Conservation (phyloP, 345 rosid genomes). For the Euphorbia lathyris region DNA sequence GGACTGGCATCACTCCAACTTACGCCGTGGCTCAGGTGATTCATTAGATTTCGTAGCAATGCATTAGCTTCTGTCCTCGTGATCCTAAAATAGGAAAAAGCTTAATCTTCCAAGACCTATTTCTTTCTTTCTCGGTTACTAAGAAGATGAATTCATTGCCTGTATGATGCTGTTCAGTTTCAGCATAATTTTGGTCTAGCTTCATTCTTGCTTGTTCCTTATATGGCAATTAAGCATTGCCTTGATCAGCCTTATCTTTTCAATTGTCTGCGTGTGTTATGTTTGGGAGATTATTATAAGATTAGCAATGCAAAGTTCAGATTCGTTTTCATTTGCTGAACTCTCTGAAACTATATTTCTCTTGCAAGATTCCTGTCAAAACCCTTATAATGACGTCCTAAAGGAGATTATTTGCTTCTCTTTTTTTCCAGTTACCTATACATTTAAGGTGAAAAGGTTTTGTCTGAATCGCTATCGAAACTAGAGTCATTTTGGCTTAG, state of each 20-base stretch:
- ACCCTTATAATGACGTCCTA: background rate
- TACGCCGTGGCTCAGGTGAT: conserved; percentile 67
- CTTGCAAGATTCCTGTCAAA: background rate
- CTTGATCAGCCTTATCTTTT: background rate
- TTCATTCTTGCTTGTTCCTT: background rate
- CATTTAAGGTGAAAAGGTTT: conserved; percentile 45
- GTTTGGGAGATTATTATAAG: background rate
- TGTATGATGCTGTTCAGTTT: background rate
- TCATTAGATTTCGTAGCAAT: too few relatives aligned
- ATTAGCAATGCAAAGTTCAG: background rate
- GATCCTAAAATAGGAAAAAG: background rate
- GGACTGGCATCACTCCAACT: conserved; percentile 83
- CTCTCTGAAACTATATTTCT: background rate
- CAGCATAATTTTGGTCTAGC: background rate
- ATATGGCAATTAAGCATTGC: background rate
- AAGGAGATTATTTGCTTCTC: background rate
- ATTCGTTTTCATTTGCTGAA: background rate
- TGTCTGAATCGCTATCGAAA: conserved; percentile 45
- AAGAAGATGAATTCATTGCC: background rate
- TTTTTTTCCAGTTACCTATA: conserved; percentile 45
- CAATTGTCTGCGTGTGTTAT: background rate
- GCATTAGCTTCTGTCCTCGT: too few relatives aligned
- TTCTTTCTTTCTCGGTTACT: too few relatives aligned
- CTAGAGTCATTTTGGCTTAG: conserved; percentile 78
- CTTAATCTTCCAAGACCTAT: too few relatives aligned